Percentiles rank a stretch among this genome's conserved stretches.
Evolutionary conservation across 148 eudicot genomes (phyloP).

Genomic region (Persicaria maculosa): DNA sequence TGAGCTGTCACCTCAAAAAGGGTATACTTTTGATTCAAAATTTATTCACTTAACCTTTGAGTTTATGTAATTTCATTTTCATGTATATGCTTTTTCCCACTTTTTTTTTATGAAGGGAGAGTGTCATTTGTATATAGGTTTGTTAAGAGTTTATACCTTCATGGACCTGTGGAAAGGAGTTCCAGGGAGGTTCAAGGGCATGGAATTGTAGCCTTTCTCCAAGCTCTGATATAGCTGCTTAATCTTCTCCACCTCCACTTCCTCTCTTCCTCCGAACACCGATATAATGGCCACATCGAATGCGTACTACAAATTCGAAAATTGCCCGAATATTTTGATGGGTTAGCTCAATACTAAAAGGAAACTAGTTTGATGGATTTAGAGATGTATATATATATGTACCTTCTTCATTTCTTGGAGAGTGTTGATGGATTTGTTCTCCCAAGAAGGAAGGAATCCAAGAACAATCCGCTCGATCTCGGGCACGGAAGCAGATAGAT

Average conservation of each 20-base stretch:
- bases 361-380: not conserved
- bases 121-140: not conserved
- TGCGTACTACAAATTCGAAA: conserved; percentile 42
- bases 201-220: conserved; percentile 92
- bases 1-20: conserved; percentile 5
- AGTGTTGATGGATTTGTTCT: conserved; percentile 41
- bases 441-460: conserved; percentile 47
- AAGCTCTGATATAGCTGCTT: conserved; percentile 45
- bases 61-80: conserved; percentile 2
- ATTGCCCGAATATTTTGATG: not conserved
- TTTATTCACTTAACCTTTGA: not conserved
- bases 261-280: conserved; percentile 49
- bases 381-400: not conserved
- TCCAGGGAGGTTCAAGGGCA: conserved; percentile 82
- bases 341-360: not conserved
- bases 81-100: not conserved
- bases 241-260: conserved; percentile 46
- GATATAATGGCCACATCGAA: conserved; percentile 81
- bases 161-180: conserved; percentile 53
- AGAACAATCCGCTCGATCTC: conserved; percentile 49
- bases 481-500: conserved; percentile 31
- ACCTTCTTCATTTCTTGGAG: conserved; percentile 83
- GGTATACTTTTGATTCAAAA: not conserved
- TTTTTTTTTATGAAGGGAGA: not conserved
- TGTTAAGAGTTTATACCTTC: conserved; percentile 26